These are phyloP conservation scores for Fraxinus sp. DNA, from an alignment of 305 asterid genomes.

Conservation along the genomic window DNA sequence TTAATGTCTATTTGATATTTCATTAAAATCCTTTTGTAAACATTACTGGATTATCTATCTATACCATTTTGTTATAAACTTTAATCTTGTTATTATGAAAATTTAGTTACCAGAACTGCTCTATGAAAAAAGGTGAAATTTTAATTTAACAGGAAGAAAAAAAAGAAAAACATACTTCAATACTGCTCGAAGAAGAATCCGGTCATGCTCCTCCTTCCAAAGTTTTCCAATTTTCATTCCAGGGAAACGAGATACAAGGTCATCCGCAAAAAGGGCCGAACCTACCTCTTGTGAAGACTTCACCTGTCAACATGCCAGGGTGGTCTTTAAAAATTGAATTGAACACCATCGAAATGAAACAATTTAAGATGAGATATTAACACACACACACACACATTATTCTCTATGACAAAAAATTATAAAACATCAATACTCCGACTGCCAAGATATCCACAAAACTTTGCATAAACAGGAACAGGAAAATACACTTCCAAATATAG, in stretches of 20 bases:
- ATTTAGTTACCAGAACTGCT: not conserved
- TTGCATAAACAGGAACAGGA: conserved; percentile 12
- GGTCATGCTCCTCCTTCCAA: conserved; percentile 91
- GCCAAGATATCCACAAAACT: conserved; percentile 9
- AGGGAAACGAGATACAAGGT: conserved; percentile 63
- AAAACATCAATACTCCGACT: not conserved
- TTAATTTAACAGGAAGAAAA: conserved; percentile 15
- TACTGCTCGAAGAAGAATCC: conserved; percentile 74
- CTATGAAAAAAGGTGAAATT: conserved; percentile 5
- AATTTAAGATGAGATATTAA: conserved; percentile 12
- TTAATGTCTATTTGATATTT: not conserved
- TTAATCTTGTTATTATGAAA: not conserved
- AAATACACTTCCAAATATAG: conserved; percentile 9
- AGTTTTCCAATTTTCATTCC: conserved; percentile 78
- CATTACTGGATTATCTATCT: not conserved
- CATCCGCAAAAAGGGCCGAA: conserved; percentile 62
- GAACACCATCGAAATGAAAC: conserved; percentile 18
- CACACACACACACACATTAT: conserved; percentile 8
- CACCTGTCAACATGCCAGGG: conserved; percentile 54
- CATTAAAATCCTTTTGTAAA: conserved; percentile 3
- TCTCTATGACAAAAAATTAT: conserved; percentile 10
- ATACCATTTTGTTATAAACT: conserved; percentile 13
- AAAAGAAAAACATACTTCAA: conserved; percentile 50
- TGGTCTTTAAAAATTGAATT: conserved; percentile 21
- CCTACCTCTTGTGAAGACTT: conserved; percentile 48